These are phyloP conservation scores for Lolium rigidum DNA, from an alignment of 176 grass and related monocot species.

Conservation along the genomic window DNA sequence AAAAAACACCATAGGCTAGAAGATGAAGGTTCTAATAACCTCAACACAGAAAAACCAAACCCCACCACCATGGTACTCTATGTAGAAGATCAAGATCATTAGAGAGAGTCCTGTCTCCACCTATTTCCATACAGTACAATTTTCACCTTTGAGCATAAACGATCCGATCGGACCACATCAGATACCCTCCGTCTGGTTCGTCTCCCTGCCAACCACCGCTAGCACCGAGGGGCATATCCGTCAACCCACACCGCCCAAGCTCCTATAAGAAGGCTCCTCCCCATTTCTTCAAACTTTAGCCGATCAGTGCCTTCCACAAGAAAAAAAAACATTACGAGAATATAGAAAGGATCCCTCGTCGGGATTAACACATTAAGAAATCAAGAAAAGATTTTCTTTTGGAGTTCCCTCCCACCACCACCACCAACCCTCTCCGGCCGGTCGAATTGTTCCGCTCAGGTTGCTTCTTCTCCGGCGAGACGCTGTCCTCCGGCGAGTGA, in stretches of 20 bases:
- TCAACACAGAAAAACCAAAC: too few relatives aligned
- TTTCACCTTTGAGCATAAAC: constrained; percentile 32
- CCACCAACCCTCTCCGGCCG: constrained; percentile 23
- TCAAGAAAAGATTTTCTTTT: constrained; percentile 9
- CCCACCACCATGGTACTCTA: too few relatives aligned
- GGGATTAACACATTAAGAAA: constrained; percentile 16
- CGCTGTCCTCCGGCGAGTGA: constrained; percentile 26
- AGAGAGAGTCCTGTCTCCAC: too few relatives aligned
- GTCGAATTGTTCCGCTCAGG: constrained; percentile 36
- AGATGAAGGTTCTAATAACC: too few relatives aligned
- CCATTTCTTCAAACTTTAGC: constrained; percentile 77
- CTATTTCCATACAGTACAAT: background rate
- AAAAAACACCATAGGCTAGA: too few relatives aligned
- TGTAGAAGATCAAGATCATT: too few relatives aligned
- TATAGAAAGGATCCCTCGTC: constrained; percentile 17
- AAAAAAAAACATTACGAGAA: constrained; percentile 48
- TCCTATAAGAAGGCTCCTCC: constrained; percentile 68
- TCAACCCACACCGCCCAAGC: background rate
- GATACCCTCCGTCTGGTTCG: constrained; percentile 39
- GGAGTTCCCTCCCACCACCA: constrained; percentile 14
- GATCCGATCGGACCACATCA: constrained; percentile 25
- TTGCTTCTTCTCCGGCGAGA: constrained; percentile 46
- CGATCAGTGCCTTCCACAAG: constrained; percentile 43
- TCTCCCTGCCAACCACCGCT: constrained; percentile 42
- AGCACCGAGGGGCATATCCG: constrained; percentile 41